Evolutionary conservation across 73 alveolate species (phyloP).

Genomic region (Halteria grandinella): DNA sequence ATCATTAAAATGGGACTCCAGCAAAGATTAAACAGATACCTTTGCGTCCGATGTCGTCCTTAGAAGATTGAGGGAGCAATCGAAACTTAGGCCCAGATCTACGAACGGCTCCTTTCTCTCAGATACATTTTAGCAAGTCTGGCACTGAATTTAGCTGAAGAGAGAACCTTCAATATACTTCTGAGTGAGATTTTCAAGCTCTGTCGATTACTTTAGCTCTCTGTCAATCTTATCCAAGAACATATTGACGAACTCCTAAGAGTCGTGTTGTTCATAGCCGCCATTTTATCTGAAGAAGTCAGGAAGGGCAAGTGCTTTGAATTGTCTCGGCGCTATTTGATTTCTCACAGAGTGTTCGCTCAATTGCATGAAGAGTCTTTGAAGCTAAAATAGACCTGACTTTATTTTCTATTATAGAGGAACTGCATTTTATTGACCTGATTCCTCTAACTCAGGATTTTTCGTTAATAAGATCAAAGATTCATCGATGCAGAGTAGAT

Average conservation of each 20-base stretch:
- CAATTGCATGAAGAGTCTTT: constrained; percentile 36
- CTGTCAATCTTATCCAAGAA: constrained; percentile 54
- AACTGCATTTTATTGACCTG: background rate
- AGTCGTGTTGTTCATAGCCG: constrained; percentile 50
- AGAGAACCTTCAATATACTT: constrained; percentile 19
- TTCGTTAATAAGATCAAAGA: no score
- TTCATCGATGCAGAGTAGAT: no score
- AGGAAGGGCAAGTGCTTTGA: constrained; percentile 54
- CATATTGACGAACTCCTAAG: constrained; percentile 63
- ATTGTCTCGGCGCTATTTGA: constrained; percentile 18
- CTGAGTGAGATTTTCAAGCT: background rate
- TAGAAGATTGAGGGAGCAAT: no score
- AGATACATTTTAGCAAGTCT: constrained; percentile 1
- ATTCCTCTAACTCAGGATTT: constrained; percentile 2
- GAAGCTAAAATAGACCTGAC: constrained; percentile 1
- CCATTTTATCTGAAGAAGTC: constrained; percentile 53
- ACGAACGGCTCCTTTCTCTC: constrained; percentile 25
- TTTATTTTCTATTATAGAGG: background rate
- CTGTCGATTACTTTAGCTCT: constrained; percentile 40
- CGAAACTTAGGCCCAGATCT: constrained; percentile 14
- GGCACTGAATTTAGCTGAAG: constrained; percentile 18
- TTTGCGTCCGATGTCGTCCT: no score
- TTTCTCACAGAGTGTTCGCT: constrained; percentile 17
- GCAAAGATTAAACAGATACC: no score
- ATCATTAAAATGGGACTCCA: constrained; percentile 16